These are phyloP conservation scores for Aegilops tauschii DNA, from an alignment of 176 grass and related monocot species.

Conservation along the genomic window DNA sequence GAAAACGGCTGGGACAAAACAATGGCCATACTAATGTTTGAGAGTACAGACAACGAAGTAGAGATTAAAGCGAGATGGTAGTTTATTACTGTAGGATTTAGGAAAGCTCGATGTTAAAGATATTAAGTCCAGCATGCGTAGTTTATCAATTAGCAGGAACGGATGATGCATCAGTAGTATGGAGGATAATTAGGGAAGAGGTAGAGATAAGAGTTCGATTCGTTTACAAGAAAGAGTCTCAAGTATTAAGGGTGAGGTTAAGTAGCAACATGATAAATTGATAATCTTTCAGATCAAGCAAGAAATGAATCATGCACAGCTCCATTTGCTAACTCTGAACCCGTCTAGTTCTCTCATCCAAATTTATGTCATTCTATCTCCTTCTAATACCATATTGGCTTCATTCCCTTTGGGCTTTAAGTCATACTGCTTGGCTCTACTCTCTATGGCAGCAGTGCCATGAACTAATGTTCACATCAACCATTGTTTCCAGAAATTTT, in stretches of 20 bases:
- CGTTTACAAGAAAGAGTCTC: not conserved
- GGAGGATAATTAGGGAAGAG: not conserved
- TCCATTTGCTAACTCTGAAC: not conserved
- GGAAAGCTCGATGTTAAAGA: not conserved
- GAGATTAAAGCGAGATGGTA: not conserved
- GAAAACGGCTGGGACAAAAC: not conserved
- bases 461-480: constrained; percentile 1
- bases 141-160: not conserved
- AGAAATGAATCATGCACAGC: not conserved
- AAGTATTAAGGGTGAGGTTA: constrained; percentile 3
- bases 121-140: not conserved
- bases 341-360: not conserved
- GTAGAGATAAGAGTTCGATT: not conserved
- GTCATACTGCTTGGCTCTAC: not conserved
- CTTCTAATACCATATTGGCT: not conserved
- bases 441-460: too few species aligned
- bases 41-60: not conserved
- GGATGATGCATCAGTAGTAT: not conserved
- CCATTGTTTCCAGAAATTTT: not conserved
- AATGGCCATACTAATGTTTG: not conserved
- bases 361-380: not conserved
- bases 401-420: not conserved
- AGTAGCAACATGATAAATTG: not conserved
- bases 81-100: not conserved
- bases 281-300: constrained; percentile 13